These are phyloP conservation scores for Hippophae rhamnoides DNA, from an alignment of 306 rosid species.

Conservation along the genomic window DNA sequence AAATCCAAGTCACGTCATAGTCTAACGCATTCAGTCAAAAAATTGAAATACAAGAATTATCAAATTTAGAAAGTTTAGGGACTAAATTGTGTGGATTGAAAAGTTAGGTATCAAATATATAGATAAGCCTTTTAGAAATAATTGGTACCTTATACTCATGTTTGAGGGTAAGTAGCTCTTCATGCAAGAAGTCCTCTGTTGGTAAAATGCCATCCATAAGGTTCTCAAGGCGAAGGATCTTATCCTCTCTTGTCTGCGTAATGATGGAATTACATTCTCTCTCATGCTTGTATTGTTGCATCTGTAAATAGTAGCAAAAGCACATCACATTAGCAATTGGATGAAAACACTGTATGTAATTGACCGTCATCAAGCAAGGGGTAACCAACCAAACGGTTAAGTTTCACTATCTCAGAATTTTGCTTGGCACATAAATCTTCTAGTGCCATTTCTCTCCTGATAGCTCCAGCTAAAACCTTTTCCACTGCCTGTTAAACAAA, in stretches of 20 bases:
- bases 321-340: constrained; percentile 23
- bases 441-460: constrained; percentile 97
- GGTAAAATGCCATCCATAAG: constrained; percentile 94
- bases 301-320: constrained; percentile 41
- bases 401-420: constrained; percentile 68
- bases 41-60: too few species aligned
- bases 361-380: constrained; percentile 10
- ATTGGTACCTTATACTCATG: constrained; percentile 69
- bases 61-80: too few species aligned
- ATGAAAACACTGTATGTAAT: constrained; percentile 10
- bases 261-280: constrained; percentile 80
- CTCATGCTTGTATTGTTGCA: constrained; percentile 87
- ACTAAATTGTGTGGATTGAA: too few species aligned
- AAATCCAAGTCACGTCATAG: too few species aligned
- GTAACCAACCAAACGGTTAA: constrained; percentile 77
- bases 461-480: constrained; percentile 91
- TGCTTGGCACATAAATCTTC: constrained; percentile 84
- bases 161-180: constrained; percentile 56
- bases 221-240: constrained; percentile 82
- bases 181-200: constrained; percentile 76
- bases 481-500: constrained; percentile 52
- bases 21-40: too few species aligned
- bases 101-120: too few species aligned
- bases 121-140: not conserved
- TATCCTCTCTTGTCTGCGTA: constrained; percentile 89